A percentile compares a stretch with the other conserved stretches of the same genome.
Conservation (phyloP, 208 protist species). For the Crithidia thermophila region DNA sequence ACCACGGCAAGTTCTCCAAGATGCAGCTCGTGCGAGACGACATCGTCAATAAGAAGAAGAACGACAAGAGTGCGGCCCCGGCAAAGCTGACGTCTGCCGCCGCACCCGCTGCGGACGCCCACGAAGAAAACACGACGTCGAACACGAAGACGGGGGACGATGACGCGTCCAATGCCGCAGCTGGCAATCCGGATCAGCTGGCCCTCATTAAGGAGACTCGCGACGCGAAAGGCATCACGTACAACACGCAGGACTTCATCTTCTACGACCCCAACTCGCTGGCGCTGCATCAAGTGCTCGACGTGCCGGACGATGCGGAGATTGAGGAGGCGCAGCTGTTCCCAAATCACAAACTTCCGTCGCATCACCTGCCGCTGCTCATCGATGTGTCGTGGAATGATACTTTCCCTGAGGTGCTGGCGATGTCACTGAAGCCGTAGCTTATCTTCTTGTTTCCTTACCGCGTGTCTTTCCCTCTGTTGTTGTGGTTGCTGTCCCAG, state of each 20-base stretch:
- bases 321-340: conserved; percentile 62
- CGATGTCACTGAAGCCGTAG: conserved; percentile 53
- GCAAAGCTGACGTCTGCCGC: neutral
- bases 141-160: no score
- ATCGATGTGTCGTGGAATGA: conserved; percentile 88
- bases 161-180: no score
- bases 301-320: conserved; percentile 69
- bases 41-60: conserved; percentile 11
- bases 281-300: conserved; percentile 80
- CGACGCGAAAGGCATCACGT: conserved; percentile 49
- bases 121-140: no score
- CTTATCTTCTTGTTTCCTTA: neutral
- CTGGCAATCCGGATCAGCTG: conserved; percentile 57
- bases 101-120: neutral
- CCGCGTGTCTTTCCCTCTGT: neutral
- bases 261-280: conserved; percentile 78
- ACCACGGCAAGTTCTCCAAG: conserved; percentile 38
- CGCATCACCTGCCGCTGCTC: conserved; percentile 79
- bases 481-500: neutral
- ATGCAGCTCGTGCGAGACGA: conserved; percentile 36
- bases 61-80: neutral
- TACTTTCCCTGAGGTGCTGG: conserved; percentile 59
- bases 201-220: conserved; percentile 33
- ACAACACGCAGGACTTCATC: conserved; percentile 81
- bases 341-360: conserved; percentile 69